Evolutionary conservation across 345 rosid genomes (phyloP).

Genomic region (Erysimum cheiranthoides): DNA sequence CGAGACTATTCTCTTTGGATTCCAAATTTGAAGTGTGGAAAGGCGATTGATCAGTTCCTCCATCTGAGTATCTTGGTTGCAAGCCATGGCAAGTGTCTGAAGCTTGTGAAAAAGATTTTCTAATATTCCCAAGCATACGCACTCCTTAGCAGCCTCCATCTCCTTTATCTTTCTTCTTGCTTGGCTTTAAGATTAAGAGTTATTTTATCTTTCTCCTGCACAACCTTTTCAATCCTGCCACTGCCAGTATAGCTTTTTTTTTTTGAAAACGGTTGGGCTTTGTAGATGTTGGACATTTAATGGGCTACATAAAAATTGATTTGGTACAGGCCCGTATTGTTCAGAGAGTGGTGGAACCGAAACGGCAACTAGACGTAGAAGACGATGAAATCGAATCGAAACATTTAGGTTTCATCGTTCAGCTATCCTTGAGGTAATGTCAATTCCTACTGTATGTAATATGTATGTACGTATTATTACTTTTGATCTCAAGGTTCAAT

Average conservation of each 20-base stretch:
- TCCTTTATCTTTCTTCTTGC: background rate
- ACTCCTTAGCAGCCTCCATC: background rate
- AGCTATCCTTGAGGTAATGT: slow-evolving; percentile 24
- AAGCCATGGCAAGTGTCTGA: background rate
- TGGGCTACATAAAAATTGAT: background rate
- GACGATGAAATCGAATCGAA: slow-evolving; percentile 29
- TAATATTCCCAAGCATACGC: background rate
- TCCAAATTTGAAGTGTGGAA: background rate
- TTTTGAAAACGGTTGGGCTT: no score
- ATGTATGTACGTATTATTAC: no score
- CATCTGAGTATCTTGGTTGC: background rate
- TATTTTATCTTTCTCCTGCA: background rate
- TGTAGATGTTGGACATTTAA: background rate
- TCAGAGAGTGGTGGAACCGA: background rate
- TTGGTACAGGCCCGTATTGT: background rate
- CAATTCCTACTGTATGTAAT: background rate
- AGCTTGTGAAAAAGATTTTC: background rate
- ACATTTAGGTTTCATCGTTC: slow-evolving; percentile 28
- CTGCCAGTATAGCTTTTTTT: background rate
- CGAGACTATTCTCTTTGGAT: background rate
- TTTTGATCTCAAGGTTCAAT: background rate
- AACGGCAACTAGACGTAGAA: background rate
- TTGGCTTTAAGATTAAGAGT: background rate
- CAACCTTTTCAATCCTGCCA: background rate
- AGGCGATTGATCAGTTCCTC: slow-evolving; percentile 1